Evolutionary conservation across 2,329 filamentous ascomycete genomes (phyloP), one percentile per base, ranked within the genome.

Genomic region (Alternaria sp.): DNA sequence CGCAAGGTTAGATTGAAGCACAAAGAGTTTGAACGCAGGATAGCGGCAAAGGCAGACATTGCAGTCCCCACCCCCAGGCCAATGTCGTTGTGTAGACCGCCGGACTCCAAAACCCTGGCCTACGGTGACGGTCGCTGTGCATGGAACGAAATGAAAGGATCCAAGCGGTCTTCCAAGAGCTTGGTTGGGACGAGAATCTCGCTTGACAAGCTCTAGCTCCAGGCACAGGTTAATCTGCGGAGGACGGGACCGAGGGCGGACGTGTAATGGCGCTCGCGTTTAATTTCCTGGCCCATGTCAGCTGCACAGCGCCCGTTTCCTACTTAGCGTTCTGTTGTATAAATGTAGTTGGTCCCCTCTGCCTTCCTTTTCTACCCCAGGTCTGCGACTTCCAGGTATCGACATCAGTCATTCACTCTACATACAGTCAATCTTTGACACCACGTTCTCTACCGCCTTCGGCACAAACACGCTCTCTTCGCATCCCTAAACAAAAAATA

Each of bases 41-140:
- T 84, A 84, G 78, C 84, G 78, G 66, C 73, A 71, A 37, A 39
- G n/a, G 69, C 61, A 66, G 37, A 65, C 65, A 40, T 45, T 31
- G 40, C 33, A 31, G 39, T 31, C 45, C 9, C n/a, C 37, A 10
- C n/a, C 51, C 49, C 57, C 51, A 58, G 48, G 48, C 60, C 65
- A 70, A 59, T 66, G 52, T 54, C 29, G 10, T 40, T 51, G 11
- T n/a, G 49, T 46, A 37, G 54, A 42, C 55, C 51, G 23, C 40
- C 56, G 29, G 44, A 56, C 59, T 61, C 33, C 51, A 58, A 65
- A 68, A 65, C 61, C 58, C 37, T 40, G 44, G 51, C 33, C 51
- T 48, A 59, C 61, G 54, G 41, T 37, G 37, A 41, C 50, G 17
- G 17, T 36, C 26, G 21, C 37, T 29, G 40, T 44, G 31, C 45